phyloP scores from a whole-genome alignment of 1,139 yeast species.

The Hemisphaericaspora lyxosophila region DNA sequence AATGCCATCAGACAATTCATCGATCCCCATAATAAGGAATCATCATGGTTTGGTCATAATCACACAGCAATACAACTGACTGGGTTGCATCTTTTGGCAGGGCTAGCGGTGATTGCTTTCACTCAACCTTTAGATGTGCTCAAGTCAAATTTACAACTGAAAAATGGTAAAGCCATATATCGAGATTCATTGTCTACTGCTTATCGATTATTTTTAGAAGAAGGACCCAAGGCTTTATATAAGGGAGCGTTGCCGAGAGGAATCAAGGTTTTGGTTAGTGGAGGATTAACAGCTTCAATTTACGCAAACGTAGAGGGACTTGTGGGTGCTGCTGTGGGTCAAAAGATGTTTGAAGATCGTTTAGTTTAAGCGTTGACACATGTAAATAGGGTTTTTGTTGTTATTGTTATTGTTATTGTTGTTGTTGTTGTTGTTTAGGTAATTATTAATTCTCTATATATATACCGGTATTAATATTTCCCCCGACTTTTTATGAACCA shows the following conservation, averaged over 20 bases:
- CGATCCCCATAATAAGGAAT: conserved; percentile 51
- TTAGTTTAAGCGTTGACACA: too few relatives aligned
- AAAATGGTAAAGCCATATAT: conserved; percentile 60
- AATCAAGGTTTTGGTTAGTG: conserved; percentile 73
- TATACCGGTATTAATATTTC: conserved; percentile 53
- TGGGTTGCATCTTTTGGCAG: conserved; percentile 56
- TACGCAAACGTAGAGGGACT: conserved; percentile 60
- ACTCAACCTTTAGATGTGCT: conserved; percentile 93
- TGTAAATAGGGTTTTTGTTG: too few relatives aligned
- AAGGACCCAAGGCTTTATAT: conserved; percentile 67
- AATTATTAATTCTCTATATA: too few relatives aligned
- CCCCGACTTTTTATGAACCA: conserved; percentile 47
- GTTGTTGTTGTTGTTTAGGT: too few relatives aligned
- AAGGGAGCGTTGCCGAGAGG: conserved; percentile 81
- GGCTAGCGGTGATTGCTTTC: conserved; percentile 64
- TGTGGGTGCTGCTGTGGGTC: conserved; percentile 48
- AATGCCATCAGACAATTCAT: conserved; percentile 71
- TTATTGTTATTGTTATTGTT: too few relatives aligned
- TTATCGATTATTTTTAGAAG: conserved; percentile 65
- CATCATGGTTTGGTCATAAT: conserved; percentile 51
- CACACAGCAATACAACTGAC: conserved; percentile 42
- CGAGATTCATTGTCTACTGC: conserved; percentile 73
- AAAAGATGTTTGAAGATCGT: conserved; percentile 40
- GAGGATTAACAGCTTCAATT: conserved; percentile 73
- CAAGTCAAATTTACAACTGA: conserved; percentile 85